A percentile compares a stretch with the other conserved stretches of the same genome.
These are phyloP conservation scores for Boletus sensibilis DNA, from an alignment of 768 basidiomycete genomes.

Conservation along the genomic window DNA sequence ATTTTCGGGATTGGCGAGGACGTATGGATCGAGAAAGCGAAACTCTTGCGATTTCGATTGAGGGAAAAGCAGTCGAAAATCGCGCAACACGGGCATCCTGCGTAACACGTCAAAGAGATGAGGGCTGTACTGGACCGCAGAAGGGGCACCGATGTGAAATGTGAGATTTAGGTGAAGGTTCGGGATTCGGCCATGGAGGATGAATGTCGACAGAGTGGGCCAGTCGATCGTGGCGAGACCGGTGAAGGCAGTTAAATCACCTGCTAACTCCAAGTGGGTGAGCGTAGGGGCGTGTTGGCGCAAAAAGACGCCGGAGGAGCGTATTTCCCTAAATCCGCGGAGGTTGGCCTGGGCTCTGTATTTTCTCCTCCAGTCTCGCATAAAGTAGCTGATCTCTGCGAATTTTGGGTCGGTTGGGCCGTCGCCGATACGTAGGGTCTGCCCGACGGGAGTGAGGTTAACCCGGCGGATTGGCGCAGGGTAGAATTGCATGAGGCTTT, in stretches of 20 bases:
- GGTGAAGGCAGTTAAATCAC: conserved; percentile 28
- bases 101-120: conserved; percentile 30
- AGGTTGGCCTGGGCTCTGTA: conserved; percentile 32
- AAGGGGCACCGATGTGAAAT: conserved; percentile 13
- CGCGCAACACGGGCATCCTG: conserved; percentile 31
- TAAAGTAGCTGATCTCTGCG: conserved; percentile 33
- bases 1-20: conserved; percentile 20
- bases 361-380: conserved; percentile 37
- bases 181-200: conserved; percentile 32
- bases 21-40: conserved; percentile 25
- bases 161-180: conserved; percentile 11
- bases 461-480: conserved; percentile 25
- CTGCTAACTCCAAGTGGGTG: conserved; percentile 33
- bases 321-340: conserved; percentile 31
- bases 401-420: conserved; percentile 34
- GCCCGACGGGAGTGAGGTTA: conserved; percentile 34
- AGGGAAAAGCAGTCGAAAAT: conserved; percentile 34
- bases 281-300: conserved; percentile 31
- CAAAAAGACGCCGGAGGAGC: conserved; percentile 30
- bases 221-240: conserved; percentile 32
- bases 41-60: conserved; percentile 28
- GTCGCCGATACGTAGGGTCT: conserved; percentile 35
- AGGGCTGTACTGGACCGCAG: background rate
- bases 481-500: conserved; percentile 33
- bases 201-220: conserved; percentile 31